Evolutionary conservation across 2,329 filamentous ascomycete genomes (phyloP), one percentile per base, ranked within the genome.

Genomic region (Fusarium tanahbumbuense): DNA sequence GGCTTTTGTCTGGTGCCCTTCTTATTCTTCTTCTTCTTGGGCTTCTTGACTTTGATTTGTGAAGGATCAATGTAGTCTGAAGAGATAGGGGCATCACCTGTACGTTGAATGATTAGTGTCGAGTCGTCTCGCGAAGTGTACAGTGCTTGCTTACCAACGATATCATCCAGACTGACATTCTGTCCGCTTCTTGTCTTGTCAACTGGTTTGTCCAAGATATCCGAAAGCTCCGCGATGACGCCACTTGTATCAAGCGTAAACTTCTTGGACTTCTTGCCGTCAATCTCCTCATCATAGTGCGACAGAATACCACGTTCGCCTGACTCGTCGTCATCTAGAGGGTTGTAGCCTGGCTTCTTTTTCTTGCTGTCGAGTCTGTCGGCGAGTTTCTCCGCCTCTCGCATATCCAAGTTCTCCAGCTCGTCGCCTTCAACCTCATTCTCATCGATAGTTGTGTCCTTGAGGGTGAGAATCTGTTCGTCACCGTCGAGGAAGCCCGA

Each of bases 231-330:
- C 16, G 87, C 86, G 25, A 83, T 90, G 34, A 88, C 90, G 5
- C 94, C 94, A 66, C 90, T 87, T 4, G 90, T 90, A 78, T 97
- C 93, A 18, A 99, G 84, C 0, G 93, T 97, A 75, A 99, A 99
- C 25, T 88, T 87, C 78, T 97, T 97, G 59, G 87, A 84, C 82
- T 97, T 96, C 81, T 97, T 97, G 58, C 94, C 94, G 37, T 92
- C 88, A 56, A 98, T 97, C 76, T 97, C 95, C 70, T 98, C 96
- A 74, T 98, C 96, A 76, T 99, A 99, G 73, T 99, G 95, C 16
- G 92, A 89, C 44, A 99, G 82, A 25, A 99, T 89, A 8, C 87
- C 87, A 20, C 86, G 86, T 61, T 90, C 84, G 15, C 87, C 91
- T 25, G 87, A 87, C 28, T 89, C 86, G 46, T 92, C 91, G 34